A percentile compares a stretch with the other conserved stretches of the same genome.
Evolutionary conservation across 768 basidiomycete genomes (phyloP).

Genomic region (Auriscalpium vulgare): DNA sequence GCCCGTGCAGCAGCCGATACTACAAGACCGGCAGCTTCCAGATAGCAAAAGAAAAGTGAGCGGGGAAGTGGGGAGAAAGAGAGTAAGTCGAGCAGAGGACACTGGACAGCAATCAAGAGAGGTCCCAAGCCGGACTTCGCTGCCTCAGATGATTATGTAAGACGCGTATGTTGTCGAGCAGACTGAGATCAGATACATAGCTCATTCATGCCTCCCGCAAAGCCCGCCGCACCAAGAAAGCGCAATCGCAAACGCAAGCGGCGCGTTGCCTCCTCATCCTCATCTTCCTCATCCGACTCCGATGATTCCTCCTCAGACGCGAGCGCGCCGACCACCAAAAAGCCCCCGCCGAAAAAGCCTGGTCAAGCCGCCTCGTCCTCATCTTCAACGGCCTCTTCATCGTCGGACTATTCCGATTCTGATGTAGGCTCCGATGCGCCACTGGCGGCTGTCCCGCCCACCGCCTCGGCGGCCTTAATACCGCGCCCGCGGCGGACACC

Average conservation of each 20-base stretch:
- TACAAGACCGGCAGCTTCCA: no score
- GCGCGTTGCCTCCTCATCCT: constrained; percentile 23
- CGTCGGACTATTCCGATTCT: constrained; percentile 14
- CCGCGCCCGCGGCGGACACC: constrained; percentile 24
- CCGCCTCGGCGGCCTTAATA: neutral
- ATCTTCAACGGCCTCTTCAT: constrained; percentile 14
- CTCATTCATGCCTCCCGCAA: constrained; percentile 12
- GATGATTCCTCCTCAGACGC: constrained; percentile 14
- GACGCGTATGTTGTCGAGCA: no score
- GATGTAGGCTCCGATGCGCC: neutral
- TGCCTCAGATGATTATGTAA: no score
- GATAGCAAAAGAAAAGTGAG: no score
- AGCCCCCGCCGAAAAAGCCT: constrained; percentile 1
- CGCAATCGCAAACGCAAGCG: constrained; percentile 28
- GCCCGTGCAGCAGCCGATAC: no score
- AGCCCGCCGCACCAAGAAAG: constrained; percentile 17
- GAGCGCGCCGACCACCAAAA: neutral
- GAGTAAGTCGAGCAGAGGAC: no score
- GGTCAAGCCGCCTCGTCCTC: neutral
- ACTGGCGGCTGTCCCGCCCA: no score
- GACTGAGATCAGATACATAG: no score
- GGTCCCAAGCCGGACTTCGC: no score
- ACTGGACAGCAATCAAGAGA: no score
- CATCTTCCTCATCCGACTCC: constrained; percentile 15
- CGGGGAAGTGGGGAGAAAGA: no score